These are phyloP conservation scores for Trichomonas gallinae DNA, from an alignment of 208 protist genomes.

Conservation along the genomic window DNA sequence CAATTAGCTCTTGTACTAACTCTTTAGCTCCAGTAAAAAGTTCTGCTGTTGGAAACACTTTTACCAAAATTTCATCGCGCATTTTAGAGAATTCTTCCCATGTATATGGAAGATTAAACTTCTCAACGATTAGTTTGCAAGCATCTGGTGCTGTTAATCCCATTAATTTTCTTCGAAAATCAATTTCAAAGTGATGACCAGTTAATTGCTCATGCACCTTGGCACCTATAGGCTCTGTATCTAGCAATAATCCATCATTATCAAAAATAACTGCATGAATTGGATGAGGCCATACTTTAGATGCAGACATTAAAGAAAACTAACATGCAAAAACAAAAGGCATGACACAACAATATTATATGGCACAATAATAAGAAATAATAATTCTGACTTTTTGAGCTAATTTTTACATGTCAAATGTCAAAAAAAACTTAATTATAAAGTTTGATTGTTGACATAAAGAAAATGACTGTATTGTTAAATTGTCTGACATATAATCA, in stretches of 20 bases:
- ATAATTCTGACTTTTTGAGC: too few relatives aligned
- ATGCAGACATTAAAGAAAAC: too few relatives aligned
- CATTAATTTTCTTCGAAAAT: not conserved
- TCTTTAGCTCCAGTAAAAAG: not conserved
- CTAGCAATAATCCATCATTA: not conserved
- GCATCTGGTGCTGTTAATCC: not conserved
- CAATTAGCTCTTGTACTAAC: not conserved
- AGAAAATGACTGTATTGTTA: too few relatives aligned
- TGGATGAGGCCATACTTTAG: not conserved
- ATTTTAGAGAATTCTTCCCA: not conserved
- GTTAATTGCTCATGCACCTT: not conserved
- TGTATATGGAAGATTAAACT: not conserved
- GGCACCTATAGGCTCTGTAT: not conserved
- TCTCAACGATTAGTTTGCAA: not conserved
- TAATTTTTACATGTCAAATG: too few relatives aligned
- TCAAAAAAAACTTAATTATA: too few relatives aligned
- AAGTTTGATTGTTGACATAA: too few relatives aligned
- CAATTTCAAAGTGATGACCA: not conserved
- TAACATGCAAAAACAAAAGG: too few relatives aligned
- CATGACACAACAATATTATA: too few relatives aligned
- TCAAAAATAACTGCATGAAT: not conserved
- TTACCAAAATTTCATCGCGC: not conserved
- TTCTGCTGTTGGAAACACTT: not conserved
- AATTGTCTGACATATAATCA: too few relatives aligned
- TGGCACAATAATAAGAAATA: too few relatives aligned